phyloP scores from a whole-genome alignment of 768 basidiomycete species.

The Mycena crocata region DNA sequence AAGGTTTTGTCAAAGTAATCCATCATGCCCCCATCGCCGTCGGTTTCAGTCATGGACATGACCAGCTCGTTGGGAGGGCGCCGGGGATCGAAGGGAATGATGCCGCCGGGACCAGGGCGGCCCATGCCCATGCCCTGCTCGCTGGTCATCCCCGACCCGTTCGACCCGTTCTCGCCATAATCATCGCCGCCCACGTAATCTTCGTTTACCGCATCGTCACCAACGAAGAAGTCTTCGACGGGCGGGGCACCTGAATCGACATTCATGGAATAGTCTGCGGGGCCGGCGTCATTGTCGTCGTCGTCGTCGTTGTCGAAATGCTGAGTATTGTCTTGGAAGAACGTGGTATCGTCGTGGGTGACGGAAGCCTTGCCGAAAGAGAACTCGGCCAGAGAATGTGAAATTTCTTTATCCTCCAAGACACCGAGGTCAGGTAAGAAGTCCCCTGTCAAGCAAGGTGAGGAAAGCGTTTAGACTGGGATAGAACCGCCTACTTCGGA shows the following conservation, averaged over 20 bases:
- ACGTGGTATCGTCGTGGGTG: slow-evolving; percentile 70
- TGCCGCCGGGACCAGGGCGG: slow-evolving; percentile 62
- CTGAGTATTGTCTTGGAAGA: slow-evolving; percentile 67
- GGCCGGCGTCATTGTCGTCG: slow-evolving; percentile 52
- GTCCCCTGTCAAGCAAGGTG: slow-evolving; percentile 54
- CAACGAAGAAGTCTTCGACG: slow-evolving; percentile 76
- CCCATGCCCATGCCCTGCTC: slow-evolving; percentile 49
- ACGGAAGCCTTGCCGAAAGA: slow-evolving; percentile 80
- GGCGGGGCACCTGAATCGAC: slow-evolving; percentile 52
- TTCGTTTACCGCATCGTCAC: slow-evolving; percentile 66
- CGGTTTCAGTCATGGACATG: slow-evolving; percentile 83
- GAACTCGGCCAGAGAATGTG: slow-evolving; percentile 84
- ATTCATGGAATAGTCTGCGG: slow-evolving; percentile 51
- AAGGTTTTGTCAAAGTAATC: slow-evolving; percentile 93
- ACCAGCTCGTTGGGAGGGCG: slow-evolving; percentile 81
- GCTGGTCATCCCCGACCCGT: slow-evolving; percentile 58
- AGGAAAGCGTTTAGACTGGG: slow-evolving; percentile 10
- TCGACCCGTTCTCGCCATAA: slow-evolving; percentile 55
- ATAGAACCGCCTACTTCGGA: slow-evolving; percentile 62
- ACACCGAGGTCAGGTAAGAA: slow-evolving; percentile 79
- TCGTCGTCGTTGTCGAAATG: slow-evolving; percentile 55
- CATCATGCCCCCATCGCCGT: slow-evolving; percentile 67
- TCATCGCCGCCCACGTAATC: slow-evolving; percentile 61
- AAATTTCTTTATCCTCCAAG: slow-evolving; percentile 79
- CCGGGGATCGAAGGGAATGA: slow-evolving; percentile 89